These are phyloP conservation scores for Macrotyloma uniflorum DNA, from an alignment of 306 rosid genomes.

Conservation along the genomic window DNA sequence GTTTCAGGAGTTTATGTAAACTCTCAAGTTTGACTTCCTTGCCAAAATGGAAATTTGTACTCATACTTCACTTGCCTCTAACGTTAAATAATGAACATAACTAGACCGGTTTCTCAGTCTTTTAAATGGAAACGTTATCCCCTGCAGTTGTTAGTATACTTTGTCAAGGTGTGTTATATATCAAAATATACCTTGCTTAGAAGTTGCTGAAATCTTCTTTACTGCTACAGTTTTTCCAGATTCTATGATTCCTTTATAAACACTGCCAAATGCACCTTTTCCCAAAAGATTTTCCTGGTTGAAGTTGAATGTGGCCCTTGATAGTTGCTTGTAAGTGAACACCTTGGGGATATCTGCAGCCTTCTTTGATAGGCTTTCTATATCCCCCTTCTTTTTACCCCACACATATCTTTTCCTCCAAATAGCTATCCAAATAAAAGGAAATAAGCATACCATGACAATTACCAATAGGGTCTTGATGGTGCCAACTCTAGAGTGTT, in stretches of 20 bases:
- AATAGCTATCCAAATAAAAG: conserved; percentile 31
- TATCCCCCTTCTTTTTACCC: conserved; percentile 30
- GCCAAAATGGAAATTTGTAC: no score
- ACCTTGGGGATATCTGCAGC: conserved; percentile 48
- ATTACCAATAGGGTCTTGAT: conserved; percentile 37
- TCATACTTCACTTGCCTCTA: not conserved
- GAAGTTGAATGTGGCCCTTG: conserved; percentile 52
- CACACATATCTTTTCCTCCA: conserved; percentile 38
- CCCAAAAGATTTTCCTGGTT: conserved; percentile 57
- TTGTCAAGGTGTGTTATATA: not conserved
- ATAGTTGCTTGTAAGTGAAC: conserved; percentile 53
- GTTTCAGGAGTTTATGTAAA: no score
- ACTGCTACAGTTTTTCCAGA: conserved; percentile 51
- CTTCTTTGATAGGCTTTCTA: conserved; percentile 46
- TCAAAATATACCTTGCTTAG: conserved; percentile 56
- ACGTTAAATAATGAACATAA: not conserved
- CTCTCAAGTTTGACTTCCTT: no score
- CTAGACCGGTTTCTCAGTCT: not conserved
- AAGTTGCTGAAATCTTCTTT: conserved; percentile 59
- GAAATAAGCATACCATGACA: conserved; percentile 22
- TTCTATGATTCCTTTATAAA: conserved; percentile 53
- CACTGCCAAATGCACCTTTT: conserved; percentile 62
- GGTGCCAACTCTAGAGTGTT: not conserved
- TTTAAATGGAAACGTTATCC: not conserved
- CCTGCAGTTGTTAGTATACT: not conserved